These are phyloP conservation scores for Oryza officinalis DNA, from an alignment of 176 grass and related monocot genomes.

Conservation along the genomic window DNA sequence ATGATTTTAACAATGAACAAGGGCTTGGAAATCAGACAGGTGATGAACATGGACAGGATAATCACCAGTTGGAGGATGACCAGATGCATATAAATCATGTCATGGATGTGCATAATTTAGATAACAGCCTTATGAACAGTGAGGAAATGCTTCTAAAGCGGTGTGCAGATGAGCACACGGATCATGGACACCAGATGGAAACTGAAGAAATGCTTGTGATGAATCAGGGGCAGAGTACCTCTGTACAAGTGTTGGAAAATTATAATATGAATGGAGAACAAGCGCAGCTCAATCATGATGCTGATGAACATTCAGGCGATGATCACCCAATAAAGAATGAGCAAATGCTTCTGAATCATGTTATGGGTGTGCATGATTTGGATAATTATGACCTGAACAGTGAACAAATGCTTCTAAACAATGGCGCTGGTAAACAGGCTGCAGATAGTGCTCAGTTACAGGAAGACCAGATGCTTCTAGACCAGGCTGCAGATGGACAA, in stretches of 20 bases:
- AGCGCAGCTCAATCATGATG: neutral
- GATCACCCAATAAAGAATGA: constrained; percentile 22
- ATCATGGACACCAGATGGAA: neutral
- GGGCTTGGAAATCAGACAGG: neutral
- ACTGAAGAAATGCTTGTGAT: constrained; percentile 19
- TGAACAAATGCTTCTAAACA: constrained; percentile 27
- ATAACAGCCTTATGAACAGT: neutral
- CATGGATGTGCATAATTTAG: neutral
- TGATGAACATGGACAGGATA: constrained; percentile 25
- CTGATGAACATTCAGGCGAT: constrained; percentile 1
- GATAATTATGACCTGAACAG: constrained; percentile 12
- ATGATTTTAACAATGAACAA: constrained; percentile 23
- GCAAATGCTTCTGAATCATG: constrained; percentile 12
- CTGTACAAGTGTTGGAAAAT: neutral
- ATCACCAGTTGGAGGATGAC: constrained; percentile 2
- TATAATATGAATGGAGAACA: constrained; percentile 17
- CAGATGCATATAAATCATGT: constrained; percentile 18
- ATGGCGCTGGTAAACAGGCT: constrained; percentile 5
- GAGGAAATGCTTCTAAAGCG: neutral
- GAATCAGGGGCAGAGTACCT: constrained; percentile 12
- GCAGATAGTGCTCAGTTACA: constrained; percentile 6
- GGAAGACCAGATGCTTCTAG: constrained; percentile 27
- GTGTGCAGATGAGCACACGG: neutral
- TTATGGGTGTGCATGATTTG: constrained; percentile 17
- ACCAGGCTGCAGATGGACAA: constrained; percentile 22